Conservation (phyloP, 1,284 basidiomycete species). For the Somion occarium region DNA sequence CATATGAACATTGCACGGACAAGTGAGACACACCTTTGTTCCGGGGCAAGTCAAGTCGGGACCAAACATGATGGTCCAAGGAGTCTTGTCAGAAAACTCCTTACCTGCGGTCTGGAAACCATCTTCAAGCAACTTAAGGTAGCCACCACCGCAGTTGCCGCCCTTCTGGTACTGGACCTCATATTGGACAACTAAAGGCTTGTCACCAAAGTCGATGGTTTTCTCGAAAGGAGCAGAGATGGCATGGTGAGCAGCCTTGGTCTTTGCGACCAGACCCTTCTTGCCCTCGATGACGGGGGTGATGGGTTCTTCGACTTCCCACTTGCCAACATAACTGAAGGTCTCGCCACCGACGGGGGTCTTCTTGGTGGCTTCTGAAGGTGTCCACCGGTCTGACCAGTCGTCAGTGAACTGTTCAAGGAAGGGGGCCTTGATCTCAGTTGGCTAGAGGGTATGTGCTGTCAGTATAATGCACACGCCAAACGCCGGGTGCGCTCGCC, state of each 20-base stretch:
- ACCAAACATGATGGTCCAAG: conserved; percentile 97
- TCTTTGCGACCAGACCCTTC: conserved; percentile 88
- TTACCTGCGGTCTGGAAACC: conserved; percentile 89
- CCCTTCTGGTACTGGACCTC: conserved; percentile 99
- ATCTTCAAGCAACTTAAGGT: conserved; percentile 93
- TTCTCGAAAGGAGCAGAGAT: conserved; percentile 89
- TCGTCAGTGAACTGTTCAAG: conserved; percentile 95
- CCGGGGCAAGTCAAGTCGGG: conserved; percentile 85
- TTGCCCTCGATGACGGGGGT: conserved; percentile 74
- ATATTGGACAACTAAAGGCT: conserved; percentile 96
- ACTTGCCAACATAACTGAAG: conserved; percentile 96
- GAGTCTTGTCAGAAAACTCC: conserved; percentile 96
- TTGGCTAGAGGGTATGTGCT: conserved; percentile 48
- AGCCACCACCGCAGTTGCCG: conserved; percentile 98
- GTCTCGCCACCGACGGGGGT: conserved; percentile 90
- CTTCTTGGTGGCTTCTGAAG: conserved; percentile 97
- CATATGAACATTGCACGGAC: too few species aligned
- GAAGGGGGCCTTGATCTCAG: conserved; percentile 87
- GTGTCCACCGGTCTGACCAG: conserved; percentile 91
- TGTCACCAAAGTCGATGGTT: conserved; percentile 78
- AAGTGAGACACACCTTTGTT: conserved; percentile 60
- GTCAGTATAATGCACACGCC: conserved; percentile 9
- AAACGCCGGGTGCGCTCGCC: conserved; percentile 5
- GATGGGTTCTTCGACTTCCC: conserved; percentile 90
- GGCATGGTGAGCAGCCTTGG: conserved; percentile 92